These are phyloP conservation scores for Pharnaceum exiguum DNA, from an alignment of 148 eudicot species.

Conservation along the genomic window DNA sequence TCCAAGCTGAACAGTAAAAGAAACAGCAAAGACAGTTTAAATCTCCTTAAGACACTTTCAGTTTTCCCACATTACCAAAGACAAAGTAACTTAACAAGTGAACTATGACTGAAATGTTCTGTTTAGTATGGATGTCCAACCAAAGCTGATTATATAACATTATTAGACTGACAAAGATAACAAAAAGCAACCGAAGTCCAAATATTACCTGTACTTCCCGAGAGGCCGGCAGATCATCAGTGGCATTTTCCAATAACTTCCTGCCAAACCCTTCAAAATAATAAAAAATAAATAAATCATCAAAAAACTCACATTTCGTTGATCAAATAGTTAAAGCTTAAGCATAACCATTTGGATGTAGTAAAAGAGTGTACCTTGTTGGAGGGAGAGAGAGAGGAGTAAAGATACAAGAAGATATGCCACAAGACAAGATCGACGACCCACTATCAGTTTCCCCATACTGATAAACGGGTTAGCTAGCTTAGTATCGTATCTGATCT, in stretches of 20 bases:
- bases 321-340: too few species aligned
- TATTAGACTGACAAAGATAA: neutral
- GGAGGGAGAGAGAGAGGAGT: slow-evolving; percentile 14
- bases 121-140: too few species aligned
- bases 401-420: slow-evolving; percentile 17
- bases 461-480: slow-evolving; percentile 11
- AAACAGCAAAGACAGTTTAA: too few species aligned
- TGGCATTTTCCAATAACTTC: neutral
- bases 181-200: neutral
- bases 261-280: slow-evolving; percentile 17
- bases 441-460: slow-evolving; percentile 5
- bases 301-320: too few species aligned
- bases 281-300: neutral
- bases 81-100: too few species aligned
- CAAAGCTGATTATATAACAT: neutral
- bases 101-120: too few species aligned
- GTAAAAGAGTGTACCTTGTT: slow-evolving; percentile 11
- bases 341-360: neutral
- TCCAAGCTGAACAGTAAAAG: too few species aligned
- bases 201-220: neutral
- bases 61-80: too few species aligned
- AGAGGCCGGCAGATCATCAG: neutral
- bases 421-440: slow-evolving; percentile 10
- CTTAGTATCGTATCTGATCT: neutral
- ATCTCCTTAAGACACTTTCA: too few species aligned